Evolutionary conservation across 192 early-diverging fungal species (phyloP).

Genomic region (Allomyces macrogynus): DNA sequence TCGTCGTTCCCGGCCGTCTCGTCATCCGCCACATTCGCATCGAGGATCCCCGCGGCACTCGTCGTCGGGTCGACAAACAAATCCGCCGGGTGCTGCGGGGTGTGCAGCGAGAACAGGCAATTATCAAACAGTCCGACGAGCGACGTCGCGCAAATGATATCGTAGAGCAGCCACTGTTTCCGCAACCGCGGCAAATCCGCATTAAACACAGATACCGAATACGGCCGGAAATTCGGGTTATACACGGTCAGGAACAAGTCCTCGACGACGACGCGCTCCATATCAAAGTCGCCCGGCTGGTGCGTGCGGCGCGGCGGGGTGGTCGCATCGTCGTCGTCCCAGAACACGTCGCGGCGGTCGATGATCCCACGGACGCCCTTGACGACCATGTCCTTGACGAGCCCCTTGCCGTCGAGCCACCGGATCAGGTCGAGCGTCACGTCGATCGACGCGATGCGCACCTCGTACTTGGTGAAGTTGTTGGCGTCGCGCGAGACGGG

Average conservation of each 20-base stretch:
- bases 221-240: conserved; percentile 69
- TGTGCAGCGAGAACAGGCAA: conserved; percentile 80
- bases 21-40: conserved; percentile 14
- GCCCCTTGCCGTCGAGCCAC: conserved; percentile 69
- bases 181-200: conserved; percentile 63
- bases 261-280: conserved; percentile 60
- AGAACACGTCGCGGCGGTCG: conserved; percentile 60
- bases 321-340: conserved; percentile 50
- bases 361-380: conserved; percentile 75
- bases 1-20: conserved; percentile 16
- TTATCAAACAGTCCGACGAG: conserved; percentile 87
- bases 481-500: conserved; percentile 30
- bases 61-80: background rate
- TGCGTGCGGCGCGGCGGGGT: conserved; percentile 33
- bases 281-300: conserved; percentile 61
- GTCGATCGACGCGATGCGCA: conserved; percentile 59
- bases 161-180: conserved; percentile 83
- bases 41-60: conserved; percentile 1
- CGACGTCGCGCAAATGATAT: conserved; percentile 65
- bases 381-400: conserved; percentile 60
- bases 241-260: conserved; percentile 74
- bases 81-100: conserved; percentile 45
- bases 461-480: conserved; percentile 77
- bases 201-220: conserved; percentile 65
- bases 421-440: conserved; percentile 67